These are phyloP conservation scores for Suillus occidentalis DNA, from an alignment of 768 basidiomycete genomes.

Conservation along the genomic window DNA sequence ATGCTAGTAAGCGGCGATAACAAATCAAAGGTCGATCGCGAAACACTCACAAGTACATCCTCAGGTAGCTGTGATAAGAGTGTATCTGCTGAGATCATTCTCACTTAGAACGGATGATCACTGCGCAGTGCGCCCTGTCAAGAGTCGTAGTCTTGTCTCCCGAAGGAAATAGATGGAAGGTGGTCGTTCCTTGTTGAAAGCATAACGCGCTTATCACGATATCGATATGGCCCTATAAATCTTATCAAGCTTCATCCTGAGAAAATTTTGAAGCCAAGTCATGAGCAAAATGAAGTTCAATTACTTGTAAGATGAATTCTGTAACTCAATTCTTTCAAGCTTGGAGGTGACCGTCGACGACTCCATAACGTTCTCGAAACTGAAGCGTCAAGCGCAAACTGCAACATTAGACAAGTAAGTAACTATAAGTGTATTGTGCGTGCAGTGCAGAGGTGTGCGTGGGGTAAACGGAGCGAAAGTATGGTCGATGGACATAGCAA, in stretches of 20 bases:
- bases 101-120: background rate
- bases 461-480: conserved; percentile 4
- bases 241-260: background rate
- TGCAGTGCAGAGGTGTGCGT: conserved; percentile 6
- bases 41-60: background rate
- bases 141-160: background rate
- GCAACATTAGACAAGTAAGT: conserved; percentile 8
- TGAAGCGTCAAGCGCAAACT: background rate
- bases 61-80: background rate
- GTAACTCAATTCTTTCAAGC: background rate
- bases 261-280: background rate
- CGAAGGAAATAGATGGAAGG: background rate
- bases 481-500: background rate
- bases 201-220: background rate
- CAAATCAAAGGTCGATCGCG: background rate
- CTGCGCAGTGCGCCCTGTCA: background rate
- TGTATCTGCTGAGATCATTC: background rate
- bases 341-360: background rate
- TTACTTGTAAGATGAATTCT: background rate
- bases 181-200: background rate
- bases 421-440: conserved; percentile 7
- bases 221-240: background rate
- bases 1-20: background rate
- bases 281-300: background rate
- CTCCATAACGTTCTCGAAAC: background rate